Evolutionary conservation across 805 yeast species (phyloP).

Genomic region (Kuraishia molischiana): DNA sequence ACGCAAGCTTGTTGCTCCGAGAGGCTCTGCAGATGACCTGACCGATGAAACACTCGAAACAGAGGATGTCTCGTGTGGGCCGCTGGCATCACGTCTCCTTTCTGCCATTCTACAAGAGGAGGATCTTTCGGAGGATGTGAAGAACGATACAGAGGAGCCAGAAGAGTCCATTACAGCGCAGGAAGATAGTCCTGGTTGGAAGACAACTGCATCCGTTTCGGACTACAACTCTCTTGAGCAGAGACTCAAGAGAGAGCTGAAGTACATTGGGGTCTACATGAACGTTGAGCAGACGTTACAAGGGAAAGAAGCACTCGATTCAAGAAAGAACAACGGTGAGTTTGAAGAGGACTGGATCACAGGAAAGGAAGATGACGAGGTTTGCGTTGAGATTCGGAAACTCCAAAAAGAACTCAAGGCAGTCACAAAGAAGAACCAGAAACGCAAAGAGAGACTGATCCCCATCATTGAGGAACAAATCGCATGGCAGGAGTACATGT

Average conservation of each 20-base stretch:
- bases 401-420: slow-evolving; percentile 61
- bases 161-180: slow-evolving; percentile 3
- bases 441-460: slow-evolving; percentile 51
- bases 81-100: slow-evolving; percentile 72
- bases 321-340: slow-evolving; percentile 6
- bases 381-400: slow-evolving; percentile 70
- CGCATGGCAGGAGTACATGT: slow-evolving; percentile 90
- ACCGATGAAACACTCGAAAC: slow-evolving; percentile 57
- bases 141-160: slow-evolving; percentile 4
- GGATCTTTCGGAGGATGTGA: slow-evolving; percentile 9
- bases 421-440: slow-evolving; percentile 53
- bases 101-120: slow-evolving; percentile 63
- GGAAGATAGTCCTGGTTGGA: slow-evolving; percentile 30
- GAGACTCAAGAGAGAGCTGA: slow-evolving; percentile 75
- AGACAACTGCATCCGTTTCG: slow-evolving; percentile 31
- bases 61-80: slow-evolving; percentile 81
- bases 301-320: slow-evolving; percentile 6
- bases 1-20: slow-evolving; percentile 11
- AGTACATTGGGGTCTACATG: slow-evolving; percentile 84
- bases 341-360: slow-evolving; percentile 63
- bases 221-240: slow-evolving; percentile 84
- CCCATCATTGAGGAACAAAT: slow-evolving; percentile 79
- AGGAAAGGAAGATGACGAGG: slow-evolving; percentile 87
- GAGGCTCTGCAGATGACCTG: slow-evolving; percentile 47
- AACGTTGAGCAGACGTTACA: slow-evolving; percentile 35